Evolutionary conservation across 139 green algal species (phyloP), one percentile per base, ranked within the genome.

Genomic region (Chlorella sp.): DNA sequence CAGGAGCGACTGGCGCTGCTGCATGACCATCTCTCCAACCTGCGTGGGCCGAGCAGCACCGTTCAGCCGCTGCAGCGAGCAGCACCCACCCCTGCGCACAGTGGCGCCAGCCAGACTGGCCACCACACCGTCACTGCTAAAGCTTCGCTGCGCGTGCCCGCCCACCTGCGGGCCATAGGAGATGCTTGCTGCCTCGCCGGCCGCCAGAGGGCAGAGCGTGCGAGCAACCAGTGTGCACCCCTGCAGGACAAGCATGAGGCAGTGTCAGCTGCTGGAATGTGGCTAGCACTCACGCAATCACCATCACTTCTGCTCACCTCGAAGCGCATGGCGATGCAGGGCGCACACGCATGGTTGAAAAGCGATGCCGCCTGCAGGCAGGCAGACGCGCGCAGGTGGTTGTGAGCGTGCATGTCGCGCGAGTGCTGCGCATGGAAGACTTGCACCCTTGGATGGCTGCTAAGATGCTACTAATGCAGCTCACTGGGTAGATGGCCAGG

Each of bases 281-380:
- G n/a, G n/a, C n/a, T n/a, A n/a, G n/a, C n/a, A n/a, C n/a, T n/a
- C n/a, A n/a, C n/a, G n/a, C n/a, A n/a, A n/a, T n/a, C n/a, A n/a
- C 59, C 7, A 43, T 29, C 1, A 1, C 19, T 3, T 14, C 23
- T 17, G 15, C 51, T 6, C 69, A 56, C 69, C 69, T 75, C 59
- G 35, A 87, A 87, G 23, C 56, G 45, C 17, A 78, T 27, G 25
- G 82, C 71, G 11, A 86, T 53, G 36, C 86, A 86, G 7, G 72
- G 77, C 36, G 29, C 29, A 63, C 82, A 86, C 33, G 55, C 46
- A 40, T 86, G 82, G 70, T 79, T 86, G 38, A 82, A 58, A 1
- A 86, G 63, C 25, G 38, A 46, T 19, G 46, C 67, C 36, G 55
- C 46, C 46, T 61, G 46, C 31, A 5, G 33, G 14, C 27, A 38